Evolutionary conservation across 2,329 filamentous ascomycete genomes (phyloP).

Genomic region (Alternaria sp.): DNA sequence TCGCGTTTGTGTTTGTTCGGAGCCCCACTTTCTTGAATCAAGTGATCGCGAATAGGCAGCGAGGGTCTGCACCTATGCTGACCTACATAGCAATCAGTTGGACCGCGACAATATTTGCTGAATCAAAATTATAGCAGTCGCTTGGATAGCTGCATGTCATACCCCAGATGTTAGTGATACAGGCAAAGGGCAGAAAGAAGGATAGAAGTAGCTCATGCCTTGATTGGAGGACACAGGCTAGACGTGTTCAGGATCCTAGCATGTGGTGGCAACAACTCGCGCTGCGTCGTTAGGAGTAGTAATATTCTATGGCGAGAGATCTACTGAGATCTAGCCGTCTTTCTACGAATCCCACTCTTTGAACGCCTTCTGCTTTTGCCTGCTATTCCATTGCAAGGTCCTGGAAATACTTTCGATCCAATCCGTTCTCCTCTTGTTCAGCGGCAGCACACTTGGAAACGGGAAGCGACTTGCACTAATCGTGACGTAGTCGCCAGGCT

Average conservation of each 20-base stretch:
- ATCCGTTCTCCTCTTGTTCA: conserved; percentile 74
- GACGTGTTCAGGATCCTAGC: background rate
- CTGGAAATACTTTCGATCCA: conserved; percentile 83
- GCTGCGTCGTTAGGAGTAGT: background rate
- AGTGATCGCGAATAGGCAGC: background rate
- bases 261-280: background rate
- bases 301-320: background rate
- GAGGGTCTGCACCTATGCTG: background rate
- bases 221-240: background rate
- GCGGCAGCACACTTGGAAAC: conserved; percentile 77
- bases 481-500: conserved; percentile 83
- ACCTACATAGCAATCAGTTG: background rate
- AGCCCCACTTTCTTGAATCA: background rate
- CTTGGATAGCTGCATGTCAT: background rate
- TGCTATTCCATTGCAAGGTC: conserved; percentile 82
- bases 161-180: background rate
- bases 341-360: conserved; percentile 41
- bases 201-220: background rate
- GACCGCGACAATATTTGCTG: background rate
- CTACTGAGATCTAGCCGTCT: background rate
- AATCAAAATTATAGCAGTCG: background rate
- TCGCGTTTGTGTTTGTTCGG: background rate
- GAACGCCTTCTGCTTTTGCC: conserved; percentile 74
- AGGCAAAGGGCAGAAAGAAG: background rate
- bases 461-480: conserved; percentile 82